Base-by-base conservation (phyloP, 495 filamentous ascomycete species). In the Penicillium fimorum region DNA sequence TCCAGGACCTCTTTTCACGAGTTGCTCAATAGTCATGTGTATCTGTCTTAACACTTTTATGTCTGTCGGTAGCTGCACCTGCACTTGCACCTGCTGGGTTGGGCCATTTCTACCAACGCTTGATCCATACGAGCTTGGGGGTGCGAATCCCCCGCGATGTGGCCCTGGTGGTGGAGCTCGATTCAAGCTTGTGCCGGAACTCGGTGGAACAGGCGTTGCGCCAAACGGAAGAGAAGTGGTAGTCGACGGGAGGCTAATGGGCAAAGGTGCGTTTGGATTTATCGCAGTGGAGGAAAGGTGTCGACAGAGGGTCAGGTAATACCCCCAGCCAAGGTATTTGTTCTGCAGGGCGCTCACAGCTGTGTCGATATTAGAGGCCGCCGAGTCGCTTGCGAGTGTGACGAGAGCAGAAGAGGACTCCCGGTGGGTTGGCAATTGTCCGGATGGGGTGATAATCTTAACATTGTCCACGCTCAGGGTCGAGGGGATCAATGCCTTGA, bases 231-330 rank as follows among this genome's bases (percentile, higher is more conserved):
- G 77, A 6, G 85, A 79, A 27, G 79, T 74, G 27, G 79, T 74
- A 3, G 78, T 70, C 0, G 79, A 70, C 2, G 82, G 80, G n/a
- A 79, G 70, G 15, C 76, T 67, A 25, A 83, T 50, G 38, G 73
- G 74, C 13, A 79, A 67, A 2, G 85, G 70, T 42, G 82, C 69
- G 9, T 78, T 76, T 4, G 82, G 78, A 11, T 80, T 75, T 10
- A 89, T 80, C 5, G 88, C 88, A 13, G 89, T 86, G 3, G 92
- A 96, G 4, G 92, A 94, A 18, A 96, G 83, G 72, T 94, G 87
- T 22, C 91, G 80, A 35, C 90, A 87, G 35, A 96, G 75, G 5
- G 83, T 84, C 4, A 97, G 77, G 70, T 92, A 91, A 70, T 88
- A 94, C 0, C 93, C 93, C 62, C 80, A 89, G 13, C 93, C 93